phyloP scores from a whole-genome alignment of 2,329 filamentous ascomycete species.

The Alternaria infectoria region DNA sequence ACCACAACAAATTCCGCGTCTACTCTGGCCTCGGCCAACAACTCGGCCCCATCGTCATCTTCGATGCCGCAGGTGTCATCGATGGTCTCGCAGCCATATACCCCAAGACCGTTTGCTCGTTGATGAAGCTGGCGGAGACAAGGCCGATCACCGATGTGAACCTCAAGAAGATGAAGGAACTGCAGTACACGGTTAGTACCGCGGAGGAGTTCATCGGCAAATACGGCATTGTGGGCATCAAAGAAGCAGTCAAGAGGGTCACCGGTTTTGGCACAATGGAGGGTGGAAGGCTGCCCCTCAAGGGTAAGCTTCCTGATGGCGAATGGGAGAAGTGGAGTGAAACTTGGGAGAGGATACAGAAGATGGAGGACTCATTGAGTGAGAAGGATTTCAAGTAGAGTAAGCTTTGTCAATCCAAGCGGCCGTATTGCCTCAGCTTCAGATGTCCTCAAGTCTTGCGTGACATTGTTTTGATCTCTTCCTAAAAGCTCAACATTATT shows the following conservation, averaged over 20 bases:
- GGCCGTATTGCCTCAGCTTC: neutral
- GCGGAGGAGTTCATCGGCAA: conserved; percentile 68
- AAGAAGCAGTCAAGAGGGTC: conserved; percentile 67
- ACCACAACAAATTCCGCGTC: conserved; percentile 64
- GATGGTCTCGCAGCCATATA: conserved; percentile 71
- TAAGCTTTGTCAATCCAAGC: neutral
- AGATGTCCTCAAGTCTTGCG: neutral
- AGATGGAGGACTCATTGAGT: conserved; percentile 38
- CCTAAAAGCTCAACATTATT: neutral
- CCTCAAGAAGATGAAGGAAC: conserved; percentile 57
- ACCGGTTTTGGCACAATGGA: conserved; percentile 65
- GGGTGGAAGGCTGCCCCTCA: conserved; percentile 65
- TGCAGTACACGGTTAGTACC: conserved; percentile 67
- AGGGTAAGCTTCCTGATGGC: conserved; percentile 64
- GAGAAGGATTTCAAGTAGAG: conserved; percentile 31
- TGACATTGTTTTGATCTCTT: neutral
- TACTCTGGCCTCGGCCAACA: conserved; percentile 72
- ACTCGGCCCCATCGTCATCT: conserved; percentile 65
- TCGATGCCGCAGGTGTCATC: conserved; percentile 70
- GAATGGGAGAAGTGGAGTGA: conserved; percentile 60
- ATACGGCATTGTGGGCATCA: conserved; percentile 69
- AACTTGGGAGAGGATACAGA: conserved; percentile 40
- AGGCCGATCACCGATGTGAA: conserved; percentile 43
- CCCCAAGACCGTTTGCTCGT: conserved; percentile 64
- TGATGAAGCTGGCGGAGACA: conserved; percentile 60